Base-by-base conservation (phyloP, 257 asterid species). In the Ophiorrhiza pumila region DNA sequence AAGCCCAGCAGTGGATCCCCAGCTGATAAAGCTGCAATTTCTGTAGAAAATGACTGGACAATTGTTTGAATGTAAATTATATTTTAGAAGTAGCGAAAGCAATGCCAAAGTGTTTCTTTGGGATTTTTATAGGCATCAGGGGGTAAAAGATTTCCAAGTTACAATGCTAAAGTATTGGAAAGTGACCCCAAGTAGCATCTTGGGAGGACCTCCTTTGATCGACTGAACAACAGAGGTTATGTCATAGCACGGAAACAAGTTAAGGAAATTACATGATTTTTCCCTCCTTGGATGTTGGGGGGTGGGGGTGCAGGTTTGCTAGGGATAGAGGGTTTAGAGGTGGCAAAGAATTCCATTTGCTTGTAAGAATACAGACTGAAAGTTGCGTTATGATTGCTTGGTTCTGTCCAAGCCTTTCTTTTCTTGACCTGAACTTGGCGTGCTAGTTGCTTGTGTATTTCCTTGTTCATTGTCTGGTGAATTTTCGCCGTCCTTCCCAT, bases 21-120 rank as follows among this genome's bases (percentile, higher is more conserved):
- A 11, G 81, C 84, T 10, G 92, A 83, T 52, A 87, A 86, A 78
- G 80, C 88, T 43, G 67, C 86, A 15, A 63, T 69, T 77, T 55
- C 91, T 25, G 82, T 78, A 65, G 98, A 94, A 72, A 82, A 71
- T 78, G 95, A 88, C 74, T 90, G 96, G 97, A 91, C 99, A 39
- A 77, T 88, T 75, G 86, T 88, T 53, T 91, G 82, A 84, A 31
- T 81, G 87, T 85, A 84, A 52, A 82, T 84, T 70, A 62, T 47
- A 78, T 18, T 69, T 50, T 64, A 47, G 49, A 71, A 60, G 62
- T 37, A 59, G 77, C 35, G 29, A 57, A 74, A 57, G 52, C 67
- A 74, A 37, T 46, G 23, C 25, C 50, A 57, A 68, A 20, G 11
- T 53, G 57, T 43, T 65, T 74, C 52, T 18, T 11, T 20, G 27